phyloP scores from a whole-genome alignment of 2,329 filamentous ascomycete species.

The Xylariales sp. region DNA sequence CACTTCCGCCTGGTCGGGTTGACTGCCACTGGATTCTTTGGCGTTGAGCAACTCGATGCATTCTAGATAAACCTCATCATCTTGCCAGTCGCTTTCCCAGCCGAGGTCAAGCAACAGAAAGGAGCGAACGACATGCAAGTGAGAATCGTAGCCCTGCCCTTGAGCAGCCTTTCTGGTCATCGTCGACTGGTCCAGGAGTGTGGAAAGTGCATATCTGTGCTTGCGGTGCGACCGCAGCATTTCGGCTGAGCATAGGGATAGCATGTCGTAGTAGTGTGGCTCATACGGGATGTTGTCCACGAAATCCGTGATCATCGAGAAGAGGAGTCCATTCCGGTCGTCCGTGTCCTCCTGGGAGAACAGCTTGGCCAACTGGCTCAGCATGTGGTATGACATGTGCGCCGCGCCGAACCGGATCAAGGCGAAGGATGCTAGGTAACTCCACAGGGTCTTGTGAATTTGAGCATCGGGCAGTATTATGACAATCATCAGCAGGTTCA shows the following conservation, averaged over 20 bases:
- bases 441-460: constrained; percentile 2
- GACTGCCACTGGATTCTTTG: not conserved
- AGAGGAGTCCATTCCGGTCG: not conserved
- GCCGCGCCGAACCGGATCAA: not conserved
- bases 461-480: not conserved
- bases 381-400: not conserved
- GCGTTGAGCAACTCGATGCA: not conserved
- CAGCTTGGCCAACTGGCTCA: not conserved
- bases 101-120: constrained; percentile 6
- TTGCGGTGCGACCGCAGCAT: not conserved
- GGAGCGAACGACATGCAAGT: not conserved
- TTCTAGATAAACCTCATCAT: not conserved
- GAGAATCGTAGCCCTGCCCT: not conserved
- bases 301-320: not conserved
- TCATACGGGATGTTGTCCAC: not conserved
- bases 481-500: constrained; percentile 6
- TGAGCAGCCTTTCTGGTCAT: not conserved
- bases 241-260: not conserved
- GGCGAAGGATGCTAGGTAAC: not conserved
- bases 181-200: not conserved
- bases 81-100: constrained; percentile 3
- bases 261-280: not conserved
- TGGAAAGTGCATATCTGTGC: not conserved
- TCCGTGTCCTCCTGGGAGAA: not conserved
- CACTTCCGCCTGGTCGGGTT: constrained; percentile 5